Evolutionary conservation across 164 flowering plant species (phyloP).

Genomic region (Magnolia officinalis): DNA sequence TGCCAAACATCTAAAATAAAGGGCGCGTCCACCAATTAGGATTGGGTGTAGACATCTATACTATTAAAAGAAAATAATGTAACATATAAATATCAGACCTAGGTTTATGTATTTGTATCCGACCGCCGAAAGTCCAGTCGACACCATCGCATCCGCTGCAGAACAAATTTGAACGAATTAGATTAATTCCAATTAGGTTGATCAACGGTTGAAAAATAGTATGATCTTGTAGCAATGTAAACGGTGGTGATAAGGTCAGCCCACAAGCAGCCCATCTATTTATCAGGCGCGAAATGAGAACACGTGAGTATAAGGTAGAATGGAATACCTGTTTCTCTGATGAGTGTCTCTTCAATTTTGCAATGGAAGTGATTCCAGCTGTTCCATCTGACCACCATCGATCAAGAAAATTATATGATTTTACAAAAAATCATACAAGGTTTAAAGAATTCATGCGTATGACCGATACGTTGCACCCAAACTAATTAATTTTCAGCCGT

Average conservation of each 20-base stretch:
- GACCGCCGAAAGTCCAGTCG: conserved; percentile 44
- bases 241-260: too few relatives aligned
- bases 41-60: too few relatives aligned
- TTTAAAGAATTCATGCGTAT: too few relatives aligned
- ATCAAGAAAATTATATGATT: neutral
- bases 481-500: too few relatives aligned
- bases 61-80: neutral
- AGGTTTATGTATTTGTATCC: conserved; percentile 55
- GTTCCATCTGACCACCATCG: conserved; percentile 16
- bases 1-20: too few relatives aligned
- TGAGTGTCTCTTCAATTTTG: conserved; percentile 11
- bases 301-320: too few relatives aligned
- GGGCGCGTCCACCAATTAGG: too few relatives aligned
- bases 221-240: too few relatives aligned
- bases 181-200: neutral
- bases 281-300: too few relatives aligned
- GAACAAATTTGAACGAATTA: neutral
- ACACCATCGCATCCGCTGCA: conserved; percentile 63
- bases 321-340: conserved; percentile 13
- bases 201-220: neutral
- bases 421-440: too few relatives aligned
- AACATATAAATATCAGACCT: conserved; percentile 29
- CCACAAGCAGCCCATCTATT: too few relatives aligned
- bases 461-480: too few relatives aligned
- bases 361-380: conserved; percentile 20